Conservation (phyloP, 495 filamentous ascomycete genomes). For the Neurospora sp. region DNA sequence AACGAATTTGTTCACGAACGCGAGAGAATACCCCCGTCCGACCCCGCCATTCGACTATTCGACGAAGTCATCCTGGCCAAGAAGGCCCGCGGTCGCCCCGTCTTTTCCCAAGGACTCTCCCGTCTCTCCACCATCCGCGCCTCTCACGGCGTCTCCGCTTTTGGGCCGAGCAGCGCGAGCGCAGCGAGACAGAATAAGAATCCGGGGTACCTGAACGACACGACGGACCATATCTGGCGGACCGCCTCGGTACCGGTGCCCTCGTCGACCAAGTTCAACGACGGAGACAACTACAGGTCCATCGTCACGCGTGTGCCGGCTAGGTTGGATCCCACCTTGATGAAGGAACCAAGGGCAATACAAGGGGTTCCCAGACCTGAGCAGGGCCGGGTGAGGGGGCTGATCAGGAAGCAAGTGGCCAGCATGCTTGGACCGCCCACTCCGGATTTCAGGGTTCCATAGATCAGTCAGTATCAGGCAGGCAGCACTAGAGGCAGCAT, state of each 20-base stretch:
- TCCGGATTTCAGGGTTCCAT: conserved; percentile 9
- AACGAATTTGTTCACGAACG: conserved; percentile 95
- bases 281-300: conserved; percentile 41
- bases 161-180: conserved; percentile 22
- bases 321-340: conserved; percentile 72
- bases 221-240: conserved; percentile 85
- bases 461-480: not conserved
- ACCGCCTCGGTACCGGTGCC: conserved; percentile 75
- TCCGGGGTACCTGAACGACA: conserved; percentile 73
- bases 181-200: conserved; percentile 25
- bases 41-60: conserved; percentile 73
- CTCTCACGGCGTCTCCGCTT: conserved; percentile 32
- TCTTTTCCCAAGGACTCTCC: conserved; percentile 41
- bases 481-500: not conserved
- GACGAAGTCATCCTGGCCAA: conserved; percentile 94
- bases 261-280: conserved; percentile 58
- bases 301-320: conserved; percentile 56
- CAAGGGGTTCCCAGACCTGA: conserved; percentile 63
- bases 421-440: conserved; percentile 45
- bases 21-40: conserved; percentile 48
- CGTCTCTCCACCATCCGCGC: conserved; percentile 40
- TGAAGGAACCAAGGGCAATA: conserved; percentile 78
- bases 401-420: conserved; percentile 60
- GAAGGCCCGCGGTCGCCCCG: conserved; percentile 65
- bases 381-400: conserved; percentile 45